phyloP scores from a whole-genome alignment of 768 basidiomycete species.

The Boletus rubescentipes region DNA sequence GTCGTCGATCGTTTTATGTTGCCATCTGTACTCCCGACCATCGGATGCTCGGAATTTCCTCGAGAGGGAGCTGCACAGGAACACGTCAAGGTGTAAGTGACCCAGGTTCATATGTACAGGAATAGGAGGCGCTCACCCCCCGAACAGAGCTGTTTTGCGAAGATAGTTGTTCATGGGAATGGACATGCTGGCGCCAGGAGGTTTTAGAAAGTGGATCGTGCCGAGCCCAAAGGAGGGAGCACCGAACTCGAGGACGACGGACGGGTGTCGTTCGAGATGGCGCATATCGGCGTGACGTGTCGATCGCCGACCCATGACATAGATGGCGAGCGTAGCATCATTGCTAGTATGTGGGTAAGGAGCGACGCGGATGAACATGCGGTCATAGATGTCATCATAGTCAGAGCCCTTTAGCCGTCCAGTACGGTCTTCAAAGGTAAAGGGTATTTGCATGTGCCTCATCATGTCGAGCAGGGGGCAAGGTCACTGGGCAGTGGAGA shows the following conservation, averaged over 20 bases:
- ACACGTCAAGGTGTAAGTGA: neutral
- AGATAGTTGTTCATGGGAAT: slow-evolving; percentile 66
- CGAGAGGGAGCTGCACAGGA: slow-evolving; percentile 52
- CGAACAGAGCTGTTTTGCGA: slow-evolving; percentile 61
- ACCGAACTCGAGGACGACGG: slow-evolving; percentile 60
- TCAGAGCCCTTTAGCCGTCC: slow-evolving; percentile 54
- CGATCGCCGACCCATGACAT: slow-evolving; percentile 64
- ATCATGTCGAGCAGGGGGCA: slow-evolving; percentile 23
- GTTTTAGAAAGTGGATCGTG: slow-evolving; percentile 51
- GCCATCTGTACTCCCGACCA: slow-evolving; percentile 72
- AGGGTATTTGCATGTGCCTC: slow-evolving; percentile 40
- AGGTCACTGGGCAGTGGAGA: neutral
- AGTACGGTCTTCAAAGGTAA: slow-evolving; percentile 68
- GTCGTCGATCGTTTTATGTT: slow-evolving; percentile 48
- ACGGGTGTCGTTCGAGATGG: slow-evolving; percentile 51
- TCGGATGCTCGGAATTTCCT: slow-evolving; percentile 69
- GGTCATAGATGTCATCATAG: slow-evolving; percentile 79
- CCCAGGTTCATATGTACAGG: neutral
- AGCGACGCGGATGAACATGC: slow-evolving; percentile 64
- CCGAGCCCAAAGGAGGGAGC: slow-evolving; percentile 54
- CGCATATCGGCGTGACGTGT: slow-evolving; percentile 56
- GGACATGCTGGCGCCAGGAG: slow-evolving; percentile 37
- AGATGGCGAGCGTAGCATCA: slow-evolving; percentile 50
- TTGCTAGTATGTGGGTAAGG: slow-evolving; percentile 41
- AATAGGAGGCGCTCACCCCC: slow-evolving; percentile 47